phyloP scores from a whole-genome alignment of 306 rosid species.

The Medicago lupulina region DNA sequence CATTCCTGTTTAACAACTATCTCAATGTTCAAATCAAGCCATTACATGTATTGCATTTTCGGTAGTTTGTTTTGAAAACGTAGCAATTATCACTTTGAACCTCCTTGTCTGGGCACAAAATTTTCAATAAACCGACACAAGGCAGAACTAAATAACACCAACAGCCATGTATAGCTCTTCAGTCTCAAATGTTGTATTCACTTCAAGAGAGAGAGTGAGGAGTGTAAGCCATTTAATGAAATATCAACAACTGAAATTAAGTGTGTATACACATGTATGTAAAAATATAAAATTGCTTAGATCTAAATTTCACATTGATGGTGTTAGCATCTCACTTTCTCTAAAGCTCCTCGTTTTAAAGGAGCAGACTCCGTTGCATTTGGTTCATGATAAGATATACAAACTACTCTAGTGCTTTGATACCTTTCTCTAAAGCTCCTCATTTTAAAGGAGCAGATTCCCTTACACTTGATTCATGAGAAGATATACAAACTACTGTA shows the following conservation, averaged over 20 bases:
- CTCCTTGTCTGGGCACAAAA: background rate
- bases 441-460: background rate
- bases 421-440: background rate
- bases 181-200: background rate
- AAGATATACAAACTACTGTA: background rate
- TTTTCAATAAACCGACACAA: background rate
- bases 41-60: background rate
- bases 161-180: background rate
- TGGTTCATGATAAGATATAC: background rate
- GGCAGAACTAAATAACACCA: background rate
- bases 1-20: background rate
- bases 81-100: background rate
- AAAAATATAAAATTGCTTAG: background rate
- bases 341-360: background rate
- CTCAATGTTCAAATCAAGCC: constrained; percentile 18
- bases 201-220: background rate
- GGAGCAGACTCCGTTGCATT: background rate
- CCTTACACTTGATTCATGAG: background rate
- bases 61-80: background rate
- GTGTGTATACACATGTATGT: background rate
- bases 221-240: background rate
- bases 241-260: background rate
- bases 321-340: background rate
- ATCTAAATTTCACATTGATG: background rate
- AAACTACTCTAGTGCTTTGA: background rate